These are phyloP conservation scores for Penicillium sp. DNA, from an alignment of 2,329 filamentous ascomycete genomes.

Conservation along the genomic window DNA sequence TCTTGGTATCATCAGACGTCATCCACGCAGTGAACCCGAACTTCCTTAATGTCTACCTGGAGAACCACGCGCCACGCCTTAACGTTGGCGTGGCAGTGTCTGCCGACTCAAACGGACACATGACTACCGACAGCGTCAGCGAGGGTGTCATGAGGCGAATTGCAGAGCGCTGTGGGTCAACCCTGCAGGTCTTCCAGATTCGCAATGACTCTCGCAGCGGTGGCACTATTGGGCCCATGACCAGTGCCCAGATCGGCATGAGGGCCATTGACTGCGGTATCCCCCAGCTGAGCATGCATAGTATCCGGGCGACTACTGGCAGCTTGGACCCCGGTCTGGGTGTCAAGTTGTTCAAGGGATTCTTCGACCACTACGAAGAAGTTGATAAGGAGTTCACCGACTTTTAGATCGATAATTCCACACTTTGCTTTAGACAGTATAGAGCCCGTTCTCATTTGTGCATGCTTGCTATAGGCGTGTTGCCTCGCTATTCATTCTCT, in stretches of 20 bases:
- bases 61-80: constrained; percentile 74
- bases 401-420: constrained; percentile 19
- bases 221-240: constrained; percentile 89
- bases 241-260: constrained; percentile 71
- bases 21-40: constrained; percentile 92
- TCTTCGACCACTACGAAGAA: constrained; percentile 75
- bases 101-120: constrained; percentile 82
- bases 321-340: constrained; percentile 77
- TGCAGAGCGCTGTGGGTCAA: constrained; percentile 62
- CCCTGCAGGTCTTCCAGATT: constrained; percentile 85
- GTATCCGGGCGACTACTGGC: constrained; percentile 79
- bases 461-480: background rate
- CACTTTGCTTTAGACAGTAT: background rate
- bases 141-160: constrained; percentile 70
- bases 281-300: constrained; percentile 89
- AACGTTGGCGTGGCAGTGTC: constrained; percentile 78
- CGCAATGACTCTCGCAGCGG: constrained; percentile 82
- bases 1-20: constrained; percentile 86
- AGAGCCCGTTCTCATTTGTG: background rate
- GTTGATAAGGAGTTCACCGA: constrained; percentile 68
- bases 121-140: constrained; percentile 86
- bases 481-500: background rate
- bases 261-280: constrained; percentile 79
- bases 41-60: constrained; percentile 73
- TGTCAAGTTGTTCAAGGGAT: constrained; percentile 79